These are phyloP conservation scores for Calycina herbarum DNA, from an alignment of 2,329 filamentous ascomycete genomes.

Conservation along the genomic window DNA sequence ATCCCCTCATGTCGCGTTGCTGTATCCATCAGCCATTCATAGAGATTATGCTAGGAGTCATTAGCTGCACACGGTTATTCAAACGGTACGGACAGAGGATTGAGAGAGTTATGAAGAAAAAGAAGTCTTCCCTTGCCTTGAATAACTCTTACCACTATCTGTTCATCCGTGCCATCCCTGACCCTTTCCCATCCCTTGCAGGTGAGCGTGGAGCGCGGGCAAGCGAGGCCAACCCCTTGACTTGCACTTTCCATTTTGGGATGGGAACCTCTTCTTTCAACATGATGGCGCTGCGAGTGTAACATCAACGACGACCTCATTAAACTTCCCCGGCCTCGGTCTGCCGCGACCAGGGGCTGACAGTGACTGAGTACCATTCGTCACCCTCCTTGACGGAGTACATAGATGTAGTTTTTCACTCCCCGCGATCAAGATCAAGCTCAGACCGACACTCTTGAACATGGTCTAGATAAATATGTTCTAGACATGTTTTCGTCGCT, in stretches of 20 bases:
- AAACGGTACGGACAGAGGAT: no score
- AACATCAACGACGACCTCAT: not conserved
- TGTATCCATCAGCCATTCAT: not conserved
- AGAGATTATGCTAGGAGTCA: not conserved
- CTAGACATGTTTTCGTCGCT: no score
- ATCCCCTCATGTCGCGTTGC: not conserved
- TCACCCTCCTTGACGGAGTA: not conserved
- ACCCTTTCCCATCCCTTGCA: not conserved
- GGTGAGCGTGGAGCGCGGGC: not conserved
- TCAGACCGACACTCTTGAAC: no score
- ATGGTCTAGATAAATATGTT: no score
- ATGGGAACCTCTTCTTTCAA: not conserved
- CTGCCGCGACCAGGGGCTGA: not conserved
- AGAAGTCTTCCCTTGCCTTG: not conserved
- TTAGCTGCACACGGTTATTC: no score
- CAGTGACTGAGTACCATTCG: not conserved
- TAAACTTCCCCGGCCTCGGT: not conserved
- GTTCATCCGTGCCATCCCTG: conserved; percentile 1
- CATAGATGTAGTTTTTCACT: not conserved
- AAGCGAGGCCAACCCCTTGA: not conserved
- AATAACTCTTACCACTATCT: not conserved
- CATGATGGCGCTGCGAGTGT: not conserved
- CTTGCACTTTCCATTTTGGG: not conserved
- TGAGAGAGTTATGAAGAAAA: not conserved
- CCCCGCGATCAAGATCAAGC: no score